A percentile compares a stretch with the other conserved stretches of the same genome.
Evolutionary conservation across 345 rosid species (phyloP).

Genomic region (Eucalyptus grandis): DNA sequence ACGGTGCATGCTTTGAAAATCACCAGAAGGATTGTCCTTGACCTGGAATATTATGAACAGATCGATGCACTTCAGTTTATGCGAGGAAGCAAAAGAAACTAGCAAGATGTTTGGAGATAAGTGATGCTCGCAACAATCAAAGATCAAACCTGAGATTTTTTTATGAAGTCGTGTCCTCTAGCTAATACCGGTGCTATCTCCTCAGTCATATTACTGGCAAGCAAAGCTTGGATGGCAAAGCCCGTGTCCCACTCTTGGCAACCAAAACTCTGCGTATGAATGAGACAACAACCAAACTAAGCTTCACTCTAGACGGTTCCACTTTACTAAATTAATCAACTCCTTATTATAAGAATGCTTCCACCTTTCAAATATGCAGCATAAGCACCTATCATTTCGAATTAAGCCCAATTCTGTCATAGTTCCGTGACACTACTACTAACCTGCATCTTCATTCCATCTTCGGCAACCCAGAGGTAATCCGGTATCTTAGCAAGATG

Average conservation of each 20-base stretch:
- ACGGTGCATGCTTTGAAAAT: constrained; percentile 16
- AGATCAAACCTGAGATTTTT: constrained; percentile 37
- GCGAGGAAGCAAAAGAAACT: not conserved
- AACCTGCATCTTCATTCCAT: constrained; percentile 61
- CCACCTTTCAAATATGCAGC: not conserved
- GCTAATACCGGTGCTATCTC: constrained; percentile 17
- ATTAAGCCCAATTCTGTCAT: not conserved
- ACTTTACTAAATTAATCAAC: not conserved
- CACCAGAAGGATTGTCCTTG: constrained; percentile 27
- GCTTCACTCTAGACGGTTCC: not conserved
- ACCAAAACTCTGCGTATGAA: constrained; percentile 31
- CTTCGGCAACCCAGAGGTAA: constrained; percentile 56
- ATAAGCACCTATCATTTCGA: not conserved
- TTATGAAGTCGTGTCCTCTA: constrained; percentile 20
- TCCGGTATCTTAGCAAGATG: constrained; percentile 45
- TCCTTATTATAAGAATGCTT: not conserved
- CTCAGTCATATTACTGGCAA: constrained; percentile 12
- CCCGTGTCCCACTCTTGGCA: constrained; percentile 55
- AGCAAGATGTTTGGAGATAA: not conserved
- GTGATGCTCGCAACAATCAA: not conserved
- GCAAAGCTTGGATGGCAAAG: constrained; percentile 29
- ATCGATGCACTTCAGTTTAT: not conserved
- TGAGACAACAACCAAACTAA: not conserved
- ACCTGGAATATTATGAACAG: not conserved
- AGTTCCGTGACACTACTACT: not conserved